Evolutionary conservation across 371 early-diverging fungal species (phyloP), one percentile per base, ranked within the genome.

Genomic region (Mortierella sp.): DNA sequence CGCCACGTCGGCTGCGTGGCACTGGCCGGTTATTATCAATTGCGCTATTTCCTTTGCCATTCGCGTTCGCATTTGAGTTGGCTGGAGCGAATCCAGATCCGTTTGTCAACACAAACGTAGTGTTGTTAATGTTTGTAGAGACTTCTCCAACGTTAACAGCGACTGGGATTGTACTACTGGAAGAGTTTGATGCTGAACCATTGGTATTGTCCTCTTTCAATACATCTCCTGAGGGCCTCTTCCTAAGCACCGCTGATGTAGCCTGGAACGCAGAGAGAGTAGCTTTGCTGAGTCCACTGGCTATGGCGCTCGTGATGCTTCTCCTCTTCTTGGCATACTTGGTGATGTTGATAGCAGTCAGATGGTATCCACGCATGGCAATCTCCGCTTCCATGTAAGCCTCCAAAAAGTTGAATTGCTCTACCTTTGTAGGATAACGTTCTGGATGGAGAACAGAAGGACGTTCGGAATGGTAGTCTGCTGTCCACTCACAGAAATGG

Each of bases 401-500:
- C 20, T 85, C 73, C 62, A 93, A 70, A 62, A 95, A 96, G 5
- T 74, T 78, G 14, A 72, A 22, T 28, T 90, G 93, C 63, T 95
- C 88, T 10, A 75, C 81, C 8, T 66, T 54, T 39, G 84, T 90
- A 3, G 96, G 96, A 67, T 90, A 95, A 6, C 71, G 63, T 5
- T 73, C 64, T 0, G 70, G 61, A 58, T 88, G 83, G 40, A 89
- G 54, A 3, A 88, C 73, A 1, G 95, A 93, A 10, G 90, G 90
- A 0, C 74, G 51, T 5, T 80, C 70, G 16, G 87, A 79, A 70
- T 93, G 93, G 75, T 96, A 96, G 75, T 96, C 90, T 32, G 94
- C 93, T 85, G 89, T 93, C 95, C 95, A 96, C 66, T 96, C 96
- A 83, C 94, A 94, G 73, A 96, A 96, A 68, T 96, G 96, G 79